Evolutionary conservation across 768 basidiomycete genomes (phyloP).

Genomic region (Boletus vinaceobasis): DNA sequence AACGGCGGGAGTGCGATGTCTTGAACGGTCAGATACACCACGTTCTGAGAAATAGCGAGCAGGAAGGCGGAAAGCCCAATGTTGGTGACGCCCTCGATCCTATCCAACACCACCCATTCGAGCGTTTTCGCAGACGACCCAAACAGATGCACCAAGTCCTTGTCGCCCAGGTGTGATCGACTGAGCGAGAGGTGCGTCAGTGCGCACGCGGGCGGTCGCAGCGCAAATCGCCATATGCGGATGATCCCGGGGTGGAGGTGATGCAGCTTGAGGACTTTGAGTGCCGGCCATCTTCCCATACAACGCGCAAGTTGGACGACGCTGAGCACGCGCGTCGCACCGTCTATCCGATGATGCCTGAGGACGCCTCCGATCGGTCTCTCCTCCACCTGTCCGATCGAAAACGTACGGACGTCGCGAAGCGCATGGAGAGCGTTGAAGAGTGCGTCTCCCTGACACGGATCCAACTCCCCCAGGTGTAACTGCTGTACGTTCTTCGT

Average conservation of each 20-base stretch:
- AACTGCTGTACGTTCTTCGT: constrained; percentile 15
- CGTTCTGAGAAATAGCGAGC: constrained; percentile 7
- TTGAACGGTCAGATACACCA: constrained; percentile 12
- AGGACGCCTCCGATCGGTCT: neutral
- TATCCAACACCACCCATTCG: constrained; percentile 17
- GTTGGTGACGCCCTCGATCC: constrained; percentile 20
- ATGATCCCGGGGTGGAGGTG: constrained; percentile 14
- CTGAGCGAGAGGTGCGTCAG: constrained; percentile 20
- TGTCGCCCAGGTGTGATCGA: constrained; percentile 14
- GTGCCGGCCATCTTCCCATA: constrained; percentile 13
- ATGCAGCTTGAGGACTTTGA: constrained; percentile 12
- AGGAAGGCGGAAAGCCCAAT: constrained; percentile 15
- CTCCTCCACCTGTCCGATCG: constrained; percentile 9
- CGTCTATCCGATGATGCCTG: neutral
- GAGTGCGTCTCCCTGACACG: constrained; percentile 9
- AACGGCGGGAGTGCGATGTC: constrained; percentile 20
- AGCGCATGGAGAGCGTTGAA: constrained; percentile 9
- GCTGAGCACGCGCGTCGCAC: constrained; percentile 4
- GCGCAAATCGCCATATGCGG: constrained; percentile 9
- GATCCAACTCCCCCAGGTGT: constrained; percentile 14
- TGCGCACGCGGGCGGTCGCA: constrained; percentile 13
- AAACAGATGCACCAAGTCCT: constrained; percentile 17
- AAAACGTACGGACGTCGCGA: constrained; percentile 6
- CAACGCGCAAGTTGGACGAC: constrained; percentile 18
- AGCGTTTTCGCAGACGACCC: constrained; percentile 11